A percentile compares a stretch with the other conserved stretches of the same genome.
Evolutionary conservation across 192 early-diverging fungal genomes (phyloP).

Genomic region (Rhizoclosmatium globosum): DNA sequence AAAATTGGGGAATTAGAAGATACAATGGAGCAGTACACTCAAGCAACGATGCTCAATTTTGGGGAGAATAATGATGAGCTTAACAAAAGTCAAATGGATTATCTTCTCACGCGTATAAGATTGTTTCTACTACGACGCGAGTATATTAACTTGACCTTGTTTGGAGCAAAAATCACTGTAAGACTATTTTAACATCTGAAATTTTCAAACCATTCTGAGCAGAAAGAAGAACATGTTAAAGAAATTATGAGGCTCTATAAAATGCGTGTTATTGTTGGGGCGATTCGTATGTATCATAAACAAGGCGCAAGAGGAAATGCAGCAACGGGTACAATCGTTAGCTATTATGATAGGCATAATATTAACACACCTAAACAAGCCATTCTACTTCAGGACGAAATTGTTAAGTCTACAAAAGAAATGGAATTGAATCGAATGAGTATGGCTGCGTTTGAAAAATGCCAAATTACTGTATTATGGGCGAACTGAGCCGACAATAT

Average conservation of each 20-base stretch:
- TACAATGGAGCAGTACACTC: constrained; percentile 54
- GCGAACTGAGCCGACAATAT: constrained; percentile 53
- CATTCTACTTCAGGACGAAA: constrained; percentile 52
- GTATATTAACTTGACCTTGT: constrained; percentile 39
- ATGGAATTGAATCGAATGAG: constrained; percentile 59
- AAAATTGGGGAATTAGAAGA: constrained; percentile 60
- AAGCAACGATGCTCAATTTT: constrained; percentile 55
- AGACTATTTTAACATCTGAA: background rate
- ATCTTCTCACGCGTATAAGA: constrained; percentile 48
- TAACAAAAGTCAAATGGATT: constrained; percentile 55
- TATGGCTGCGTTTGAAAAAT: constrained; percentile 59
- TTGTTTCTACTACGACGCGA: constrained; percentile 48
- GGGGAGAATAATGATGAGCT: constrained; percentile 58
- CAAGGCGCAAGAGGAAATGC: constrained; percentile 58
- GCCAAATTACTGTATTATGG: constrained; percentile 54
- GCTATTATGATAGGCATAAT: background rate
- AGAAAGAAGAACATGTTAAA: constrained; percentile 46
- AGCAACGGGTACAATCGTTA: constrained; percentile 35
- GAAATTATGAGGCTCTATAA: constrained; percentile 59
- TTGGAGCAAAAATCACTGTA: constrained; percentile 38
- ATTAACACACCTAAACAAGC: constrained; percentile 11
- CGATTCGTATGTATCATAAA: constrained; percentile 57
- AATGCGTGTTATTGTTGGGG: constrained; percentile 54
- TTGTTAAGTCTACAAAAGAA: constrained; percentile 52
- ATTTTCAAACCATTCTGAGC: background rate